Evolutionary conservation across 2,329 filamentous ascomycete genomes (phyloP), one percentile per base, ranked within the genome.

Genomic region (Pseudohalonectria lignicola): DNA sequence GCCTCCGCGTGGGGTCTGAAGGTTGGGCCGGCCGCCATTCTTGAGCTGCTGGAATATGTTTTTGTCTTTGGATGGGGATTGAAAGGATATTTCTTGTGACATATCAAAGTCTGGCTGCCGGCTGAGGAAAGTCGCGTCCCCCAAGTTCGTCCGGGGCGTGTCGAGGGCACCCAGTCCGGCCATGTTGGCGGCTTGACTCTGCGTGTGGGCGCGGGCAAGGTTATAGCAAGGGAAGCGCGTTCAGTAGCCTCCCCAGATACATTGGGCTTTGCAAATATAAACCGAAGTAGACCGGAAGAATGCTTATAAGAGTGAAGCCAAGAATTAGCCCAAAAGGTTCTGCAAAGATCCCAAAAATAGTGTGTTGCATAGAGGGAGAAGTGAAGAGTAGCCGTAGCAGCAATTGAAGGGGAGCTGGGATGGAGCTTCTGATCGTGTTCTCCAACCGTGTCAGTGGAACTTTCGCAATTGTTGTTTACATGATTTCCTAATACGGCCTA

Each of bases 41-140:
- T 78, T 77, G 53, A 92, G 71, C 45, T 84, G 78, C 44, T 81
- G 78, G 34, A 93, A 64, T 18, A 95, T 63, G 49, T 92, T 85
- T 51, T 79, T 76, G 53, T 80, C 76, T 59, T 85, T 88, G 20
- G 70, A 74, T 18, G 83, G 88, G 21, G 85, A 87, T 40, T 80
- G 76, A 49, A 95, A 94, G 1, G 90, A 92, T 41, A 85, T 79
- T 55, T 93, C 86, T 51, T 87, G 81, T 37, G 86, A 93, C 48
- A 90, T 79, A 50, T 93, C 86, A 53, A 93, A 78, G 53, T 86
- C 80, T 49, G 78, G 64, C 62, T 73, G 61, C 60, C 77, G 67
- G 58, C 63, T 76, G 45, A 93, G 68, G 59, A 81, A 90, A 47
- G 87, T 94, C 60, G 78, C 79, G 71, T 95, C 86, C 53, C 82